Evolutionary conservation across 495 filamentous ascomycete genomes (phyloP), one percentile per base, ranked within the genome.

Genomic region (Penicillium desertorum): DNA sequence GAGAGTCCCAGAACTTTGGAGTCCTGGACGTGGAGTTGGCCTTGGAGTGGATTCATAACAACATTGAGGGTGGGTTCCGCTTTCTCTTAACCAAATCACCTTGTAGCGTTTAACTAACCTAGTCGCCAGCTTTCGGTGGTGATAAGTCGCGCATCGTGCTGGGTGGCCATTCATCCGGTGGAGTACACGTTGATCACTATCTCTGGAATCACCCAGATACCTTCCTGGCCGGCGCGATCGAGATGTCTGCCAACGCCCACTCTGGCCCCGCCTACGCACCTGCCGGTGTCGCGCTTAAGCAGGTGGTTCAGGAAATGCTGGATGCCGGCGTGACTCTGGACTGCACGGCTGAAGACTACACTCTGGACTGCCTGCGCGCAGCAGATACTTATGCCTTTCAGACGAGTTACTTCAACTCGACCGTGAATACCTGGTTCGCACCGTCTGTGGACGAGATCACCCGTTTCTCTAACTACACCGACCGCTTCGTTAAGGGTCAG

Each of bases 1-100:
- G 62, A 30, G 5, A 68, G 48, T 59, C 58, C 22, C 65, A 68
- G 62, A 68, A 68, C 42, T 68, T 68, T 56, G 65, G 65, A n/a
- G 63, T 68, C 12, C 16, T 68, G 45, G 65, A 68, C 44, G 58
- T 68, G 19, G 65, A 68, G 32, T 39, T 63, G 58, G 65, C 65
- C 1, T 16, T 68, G 58, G 45, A 65, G 50, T 68, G 65, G 65
- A 59, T 65, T 36, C 44, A 63, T 37, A 51, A 68, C 23, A 68
- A 68, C 42, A 68, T 68, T 16, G 47, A 63, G 41, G 64, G 64
- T 60, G 41, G 5, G 61, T 53, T 32, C 45, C 7, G 29, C 20
- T 27, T 45, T 22, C 42, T 54, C 9, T 36, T 25, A 6, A 25
- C 23, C n/a, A 7, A 22, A 27, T 2, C 23, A 36, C 17, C 37